Evolutionary conservation across 2,329 filamentous ascomycete species (phyloP).

Genomic region (Beauveria sp.): DNA sequence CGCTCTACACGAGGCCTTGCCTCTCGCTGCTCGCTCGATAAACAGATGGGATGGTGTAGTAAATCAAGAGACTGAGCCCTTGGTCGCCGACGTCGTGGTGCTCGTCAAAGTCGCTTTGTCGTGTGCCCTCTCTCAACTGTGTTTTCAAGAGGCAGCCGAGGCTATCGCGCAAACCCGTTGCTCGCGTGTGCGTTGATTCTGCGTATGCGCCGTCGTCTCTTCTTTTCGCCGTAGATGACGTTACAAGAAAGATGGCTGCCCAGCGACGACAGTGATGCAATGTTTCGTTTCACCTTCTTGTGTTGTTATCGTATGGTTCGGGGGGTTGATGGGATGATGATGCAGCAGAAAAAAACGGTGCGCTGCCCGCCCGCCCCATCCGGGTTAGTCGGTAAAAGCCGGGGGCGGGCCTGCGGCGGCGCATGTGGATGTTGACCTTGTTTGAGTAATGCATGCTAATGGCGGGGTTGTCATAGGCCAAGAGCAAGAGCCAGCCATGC

Average conservation of each 20-base stretch:
- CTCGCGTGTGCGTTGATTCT: too few species aligned
- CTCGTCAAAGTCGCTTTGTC: background rate
- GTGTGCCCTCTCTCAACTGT: background rate
- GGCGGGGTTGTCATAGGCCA: slow-evolving; percentile 27
- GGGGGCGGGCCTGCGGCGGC: slow-evolving; percentile 8
- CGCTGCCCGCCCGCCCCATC: background rate
- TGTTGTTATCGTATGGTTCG: too few species aligned
- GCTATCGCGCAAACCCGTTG: too few species aligned
- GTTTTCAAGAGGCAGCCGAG: too few species aligned
- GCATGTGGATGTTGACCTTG: background rate
- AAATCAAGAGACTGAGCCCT: background rate
- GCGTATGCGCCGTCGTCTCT: too few species aligned
- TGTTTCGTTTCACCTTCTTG: too few species aligned
- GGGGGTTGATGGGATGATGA: background rate
- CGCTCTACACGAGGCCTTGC: background rate
- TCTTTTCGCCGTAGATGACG: too few species aligned
- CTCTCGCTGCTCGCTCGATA: background rate
- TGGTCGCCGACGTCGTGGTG: background rate
- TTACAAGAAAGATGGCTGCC: too few species aligned
- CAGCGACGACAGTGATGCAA: too few species aligned
- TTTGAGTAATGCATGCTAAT: slow-evolving; percentile 21
- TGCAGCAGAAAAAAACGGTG: background rate
- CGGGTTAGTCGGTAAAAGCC: slow-evolving; percentile 18
- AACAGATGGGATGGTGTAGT: too few species aligned
- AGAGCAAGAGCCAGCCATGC: background rate